phyloP scores from a whole-genome alignment of 257 asterid genomes.

The Rhazya stricta region DNA sequence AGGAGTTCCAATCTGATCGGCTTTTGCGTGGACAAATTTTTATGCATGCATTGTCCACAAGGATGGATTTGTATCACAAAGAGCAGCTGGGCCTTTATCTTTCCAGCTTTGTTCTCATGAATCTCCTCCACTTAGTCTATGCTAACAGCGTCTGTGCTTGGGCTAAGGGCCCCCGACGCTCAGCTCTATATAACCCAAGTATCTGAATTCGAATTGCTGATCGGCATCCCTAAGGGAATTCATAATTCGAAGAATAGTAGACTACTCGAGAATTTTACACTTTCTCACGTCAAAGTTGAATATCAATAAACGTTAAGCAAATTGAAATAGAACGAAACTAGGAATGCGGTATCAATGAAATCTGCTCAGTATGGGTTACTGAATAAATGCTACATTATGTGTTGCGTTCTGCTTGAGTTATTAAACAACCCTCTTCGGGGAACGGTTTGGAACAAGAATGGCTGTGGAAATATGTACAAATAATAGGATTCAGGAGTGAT shows the following conservation, averaged over 20 bases:
- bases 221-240: background rate
- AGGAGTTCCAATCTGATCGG: background rate
- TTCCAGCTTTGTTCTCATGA: background rate
- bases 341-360: background rate
- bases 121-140: background rate
- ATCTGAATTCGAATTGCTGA: too few species aligned
- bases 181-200: background rate
- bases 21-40: slow-evolving; percentile 3
- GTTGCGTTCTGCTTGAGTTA: background rate
- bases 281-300: background rate
- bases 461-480: slow-evolving; percentile 5
- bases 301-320: background rate
- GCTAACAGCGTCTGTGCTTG: background rate
- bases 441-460: slow-evolving; percentile 2
- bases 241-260: background rate
- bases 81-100: background rate
- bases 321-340: background rate
- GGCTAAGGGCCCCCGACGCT: background rate
- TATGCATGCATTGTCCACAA: background rate
- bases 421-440: background rate
- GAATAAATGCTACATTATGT: background rate
- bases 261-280: background rate
- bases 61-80: background rate
- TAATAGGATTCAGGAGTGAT: background rate
- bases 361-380: background rate